Conservation (phyloP, 2,329 filamentous ascomycete species). For the Aspergillus viridinutans region DNA sequence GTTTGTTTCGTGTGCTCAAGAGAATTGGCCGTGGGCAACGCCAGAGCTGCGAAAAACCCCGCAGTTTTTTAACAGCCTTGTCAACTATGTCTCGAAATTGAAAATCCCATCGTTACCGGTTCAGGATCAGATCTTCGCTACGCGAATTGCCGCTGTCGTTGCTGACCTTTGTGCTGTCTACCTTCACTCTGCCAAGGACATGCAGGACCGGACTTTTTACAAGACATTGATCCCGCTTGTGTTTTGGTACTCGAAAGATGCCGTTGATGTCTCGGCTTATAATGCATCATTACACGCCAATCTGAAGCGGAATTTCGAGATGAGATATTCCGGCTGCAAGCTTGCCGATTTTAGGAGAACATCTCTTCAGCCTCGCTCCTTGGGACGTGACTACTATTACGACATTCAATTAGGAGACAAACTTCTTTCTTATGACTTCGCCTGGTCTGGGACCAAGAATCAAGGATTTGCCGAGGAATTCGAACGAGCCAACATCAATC, state of each 20-base stretch:
- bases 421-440: constrained; percentile 71
- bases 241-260: constrained; percentile 74
- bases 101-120: constrained; percentile 50
- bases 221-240: constrained; percentile 70
- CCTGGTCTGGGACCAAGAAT: constrained; percentile 65
- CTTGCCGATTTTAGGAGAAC: constrained; percentile 80
- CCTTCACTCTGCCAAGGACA: constrained; percentile 77
- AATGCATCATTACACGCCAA: constrained; percentile 84
- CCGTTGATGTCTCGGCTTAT: constrained; percentile 73
- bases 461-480: constrained; percentile 80
- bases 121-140: constrained; percentile 52
- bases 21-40: constrained; percentile 94
- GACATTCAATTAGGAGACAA: constrained; percentile 69
- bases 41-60: constrained; percentile 71
- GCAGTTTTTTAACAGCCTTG: constrained; percentile 67
- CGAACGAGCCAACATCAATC: constrained; percentile 78
- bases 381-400: constrained; percentile 81
- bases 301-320: constrained; percentile 77
- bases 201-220: constrained; percentile 63
- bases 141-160: constrained; percentile 72
- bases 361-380: constrained; percentile 57
- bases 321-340: constrained; percentile 68
- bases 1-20: constrained; percentile 83
- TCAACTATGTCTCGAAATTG: constrained; percentile 62
- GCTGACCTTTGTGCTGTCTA: constrained; percentile 89